Base-by-base conservation (phyloP, 345 rosid genomes). In the Eucalyptus polybractea region DNA sequence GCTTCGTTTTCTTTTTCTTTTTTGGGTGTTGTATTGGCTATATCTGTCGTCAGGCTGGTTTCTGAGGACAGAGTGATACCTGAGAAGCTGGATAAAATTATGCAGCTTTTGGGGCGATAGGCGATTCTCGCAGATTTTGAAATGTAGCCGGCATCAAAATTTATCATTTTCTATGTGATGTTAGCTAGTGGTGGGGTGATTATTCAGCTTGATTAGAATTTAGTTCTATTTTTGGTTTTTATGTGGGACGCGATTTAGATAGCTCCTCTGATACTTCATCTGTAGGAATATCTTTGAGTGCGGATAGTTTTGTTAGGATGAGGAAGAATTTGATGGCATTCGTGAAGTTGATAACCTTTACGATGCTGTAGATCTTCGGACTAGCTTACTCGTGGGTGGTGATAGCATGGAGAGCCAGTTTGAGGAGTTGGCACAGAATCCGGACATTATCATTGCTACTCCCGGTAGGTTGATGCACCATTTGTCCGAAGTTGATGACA, bases 401-500 rank as follows among this genome's bases (percentile, higher is more conserved):
- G 98, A 98, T 89, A 95, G 99, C 88, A 96, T 98, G 99, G 96
- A 97, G 90, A 95, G 89, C 81, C 99, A 98, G 92, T 98, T 98
- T 91, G 98, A 96, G 89, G 99, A 98, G 89, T 91, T 98, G 86
- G 96, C 99, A 27, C 97, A 95, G 89, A 95, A 95, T 86, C 99
- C 99, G 3, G 99, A 98, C 94, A 93, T 97, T 53, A 94, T 98
- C 60, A 98, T 98, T 91, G 99, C 99, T 42, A 95, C 99, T 22
- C 99, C 99, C 47, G 99, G 99, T 87, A 94, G 99, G 89, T 93
- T 98, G 24, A 95, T 98, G 99, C 99, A 97, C 93, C 99, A 95
- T 92, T 93, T 98, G 81, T 89, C 95, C 7, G 99, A 98, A 93
- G 96, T 97, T 29, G 99, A 98, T 86, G 98, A 97, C 87, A 98